Base-by-base conservation (phyloP, 1,284 basidiomycete genomes). In the Cryptococcus depauperatus region DNA sequence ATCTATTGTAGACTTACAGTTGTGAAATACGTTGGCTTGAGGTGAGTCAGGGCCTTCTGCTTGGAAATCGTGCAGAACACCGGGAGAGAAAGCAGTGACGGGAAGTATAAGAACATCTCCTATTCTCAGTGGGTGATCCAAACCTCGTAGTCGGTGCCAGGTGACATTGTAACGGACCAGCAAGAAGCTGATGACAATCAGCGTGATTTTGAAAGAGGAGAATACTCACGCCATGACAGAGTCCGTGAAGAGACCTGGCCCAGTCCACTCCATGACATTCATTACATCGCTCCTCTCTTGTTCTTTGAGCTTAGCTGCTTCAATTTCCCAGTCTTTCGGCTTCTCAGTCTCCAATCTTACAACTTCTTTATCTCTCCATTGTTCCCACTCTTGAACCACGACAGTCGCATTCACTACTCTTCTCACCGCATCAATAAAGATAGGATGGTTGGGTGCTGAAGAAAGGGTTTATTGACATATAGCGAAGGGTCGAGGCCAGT, bases 401-500 rank as follows among this genome's bases (percentile, higher is more conserved):
- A 50, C 50, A 4, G 68, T 62, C 13, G 53, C 50, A 34, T 66
- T 62, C 39, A 69, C 59, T 10, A 73, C 59, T 19, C 71, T 57
- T 16, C 68, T 50, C 1, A 62, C 59, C 9, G 61, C 61, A 44
- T 73, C 72, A 30, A 72, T 47, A 37, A 67, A 58, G 32, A 72
- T 66, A 2, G 71, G 72, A 49, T 73, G 72, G 27, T 58, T 43
- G 2, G 71, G 66, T 4, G 67, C 56, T 10, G 53, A 50, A 2
- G 58, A 58, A 29, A 73, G 51, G 3, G 71, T 70, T 71, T 71
- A 73, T 54, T 73, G 71, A 39, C 57, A 66, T 44, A 71, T 64
- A 8, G 62, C 62, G 5, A 70, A 23, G 4, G 67, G 54, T 22
- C 68, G 55, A 4, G 64, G 63, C 62, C 66, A 69, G n/a, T 32